These are phyloP conservation scores for Fusarium abutilonis DNA, from an alignment of 2,329 filamentous ascomycete genomes.

Conservation along the genomic window DNA sequence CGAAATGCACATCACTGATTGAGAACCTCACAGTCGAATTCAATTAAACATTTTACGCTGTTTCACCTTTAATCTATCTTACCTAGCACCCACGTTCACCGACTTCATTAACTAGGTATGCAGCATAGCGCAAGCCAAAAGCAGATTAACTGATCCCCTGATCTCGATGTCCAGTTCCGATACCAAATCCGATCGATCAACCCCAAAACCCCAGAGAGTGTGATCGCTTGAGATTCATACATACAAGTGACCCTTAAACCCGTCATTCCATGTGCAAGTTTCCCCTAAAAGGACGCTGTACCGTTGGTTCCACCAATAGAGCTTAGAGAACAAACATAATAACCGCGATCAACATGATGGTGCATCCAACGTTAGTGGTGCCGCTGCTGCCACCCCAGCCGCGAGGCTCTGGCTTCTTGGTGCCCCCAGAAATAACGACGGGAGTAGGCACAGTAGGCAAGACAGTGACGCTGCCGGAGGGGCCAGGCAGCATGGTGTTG, in stretches of 20 bases:
- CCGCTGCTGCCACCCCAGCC: slow-evolving; percentile 46
- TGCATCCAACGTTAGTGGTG: slow-evolving; percentile 49
- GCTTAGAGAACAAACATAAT: slow-evolving; percentile 50
- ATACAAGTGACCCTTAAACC: slow-evolving; percentile 9
- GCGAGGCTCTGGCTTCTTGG: slow-evolving; percentile 48
- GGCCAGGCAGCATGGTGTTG: slow-evolving; percentile 38
- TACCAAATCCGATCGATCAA: slow-evolving; percentile 37
- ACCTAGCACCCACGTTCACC: slow-evolving; percentile 36
- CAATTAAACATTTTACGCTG: slow-evolving; percentile 16
- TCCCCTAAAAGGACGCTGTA: neutral
- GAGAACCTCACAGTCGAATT: neutral
- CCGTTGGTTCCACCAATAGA: neutral
- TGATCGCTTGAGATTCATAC: slow-evolving; percentile 11
- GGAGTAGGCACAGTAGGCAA: slow-evolving; percentile 40
- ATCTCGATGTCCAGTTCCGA: slow-evolving; percentile 40
- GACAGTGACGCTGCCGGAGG: slow-evolving; percentile 43
- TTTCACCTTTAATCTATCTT: slow-evolving; percentile 28
- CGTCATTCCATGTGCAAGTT: neutral
- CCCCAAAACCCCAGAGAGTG: slow-evolving; percentile 29
- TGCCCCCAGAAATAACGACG: slow-evolving; percentile 48
- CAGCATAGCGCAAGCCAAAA: slow-evolving; percentile 37
- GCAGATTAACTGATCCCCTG: slow-evolving; percentile 28
- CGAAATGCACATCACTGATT: neutral
- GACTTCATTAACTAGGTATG: slow-evolving; percentile 43
- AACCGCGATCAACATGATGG: slow-evolving; percentile 51